phyloP scores from a whole-genome alignment of 257 asterid genomes.

The Nemophila menziesii region DNA sequence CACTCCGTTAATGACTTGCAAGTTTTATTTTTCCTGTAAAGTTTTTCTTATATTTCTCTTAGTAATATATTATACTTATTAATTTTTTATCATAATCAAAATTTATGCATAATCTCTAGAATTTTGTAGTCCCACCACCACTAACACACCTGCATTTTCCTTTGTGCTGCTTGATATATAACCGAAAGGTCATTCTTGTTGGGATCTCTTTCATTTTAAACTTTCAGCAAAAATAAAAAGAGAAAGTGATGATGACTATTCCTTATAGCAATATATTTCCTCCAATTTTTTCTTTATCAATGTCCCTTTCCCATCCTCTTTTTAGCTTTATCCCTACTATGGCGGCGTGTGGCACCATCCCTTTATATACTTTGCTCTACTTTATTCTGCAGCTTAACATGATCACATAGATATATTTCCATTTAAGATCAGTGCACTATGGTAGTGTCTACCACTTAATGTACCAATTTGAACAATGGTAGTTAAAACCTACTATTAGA shows the following conservation, averaged over 20 bases:
- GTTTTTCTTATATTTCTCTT: background rate
- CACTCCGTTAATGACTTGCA: too few species aligned
- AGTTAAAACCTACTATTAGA: too few species aligned
- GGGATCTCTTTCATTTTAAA: background rate
- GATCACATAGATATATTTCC: too few species aligned
- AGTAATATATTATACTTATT: background rate
- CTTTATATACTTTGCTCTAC: background rate
- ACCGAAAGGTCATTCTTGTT: background rate
- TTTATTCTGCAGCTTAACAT: background rate
- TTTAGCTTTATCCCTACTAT: background rate
- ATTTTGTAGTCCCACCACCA: background rate
- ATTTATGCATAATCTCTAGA: background rate
- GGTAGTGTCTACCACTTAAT: too few species aligned
- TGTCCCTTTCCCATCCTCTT: background rate
- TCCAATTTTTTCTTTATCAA: background rate
- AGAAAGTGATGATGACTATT: too few species aligned
- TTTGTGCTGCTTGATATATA: background rate
- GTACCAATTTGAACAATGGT: too few species aligned
- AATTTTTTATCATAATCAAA: too few species aligned
- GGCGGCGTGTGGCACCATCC: background rate
- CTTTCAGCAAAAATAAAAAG: background rate
- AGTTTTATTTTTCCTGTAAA: too few species aligned
- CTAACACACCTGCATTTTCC: background rate
- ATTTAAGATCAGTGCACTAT: too few species aligned
- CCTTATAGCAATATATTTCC: background rate